These are phyloP conservation scores for Neospora caninum DNA, from an alignment of 169 alveolate genomes.

Conservation along the genomic window DNA sequence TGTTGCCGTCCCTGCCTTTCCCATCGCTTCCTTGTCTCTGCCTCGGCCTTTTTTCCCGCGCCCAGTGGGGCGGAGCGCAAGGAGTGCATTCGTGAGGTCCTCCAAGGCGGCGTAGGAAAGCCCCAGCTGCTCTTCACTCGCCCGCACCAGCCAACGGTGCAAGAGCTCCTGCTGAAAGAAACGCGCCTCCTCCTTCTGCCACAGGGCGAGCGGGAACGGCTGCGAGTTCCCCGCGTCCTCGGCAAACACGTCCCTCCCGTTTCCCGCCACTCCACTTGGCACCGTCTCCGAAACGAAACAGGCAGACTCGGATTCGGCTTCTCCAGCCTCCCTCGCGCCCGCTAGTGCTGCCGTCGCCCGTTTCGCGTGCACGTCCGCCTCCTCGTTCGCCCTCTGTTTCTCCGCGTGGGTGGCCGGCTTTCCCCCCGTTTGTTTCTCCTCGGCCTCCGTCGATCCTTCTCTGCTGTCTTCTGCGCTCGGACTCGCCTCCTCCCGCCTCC, in stretches of 20 bases:
- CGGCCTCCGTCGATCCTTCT: too few relatives aligned
- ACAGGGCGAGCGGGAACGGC: background rate
- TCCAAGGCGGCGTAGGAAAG: constrained; percentile 14
- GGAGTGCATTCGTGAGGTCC: constrained; percentile 32
- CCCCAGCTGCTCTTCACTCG: constrained; percentile 34
- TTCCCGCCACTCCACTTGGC: too few relatives aligned
- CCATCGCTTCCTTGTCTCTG: background rate
- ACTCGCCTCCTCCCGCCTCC: background rate
- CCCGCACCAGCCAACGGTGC: constrained; percentile 59
- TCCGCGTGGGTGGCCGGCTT: too few relatives aligned
- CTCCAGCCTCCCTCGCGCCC: too few relatives aligned
- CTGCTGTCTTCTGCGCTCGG: background rate
- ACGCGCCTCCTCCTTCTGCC: background rate
- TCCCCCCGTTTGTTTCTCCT: too few relatives aligned
- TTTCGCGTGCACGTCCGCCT: too few relatives aligned
- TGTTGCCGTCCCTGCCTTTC: background rate
- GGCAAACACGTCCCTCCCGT: too few relatives aligned
- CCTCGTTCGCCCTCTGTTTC: too few relatives aligned
- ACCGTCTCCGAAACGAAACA: too few relatives aligned
- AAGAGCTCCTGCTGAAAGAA: constrained; percentile 54
- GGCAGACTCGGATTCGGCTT: too few relatives aligned
- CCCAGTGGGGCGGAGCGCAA: background rate
- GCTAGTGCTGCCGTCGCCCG: too few relatives aligned
- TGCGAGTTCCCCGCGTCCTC: background rate
- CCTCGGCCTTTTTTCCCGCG: background rate